These are phyloP conservation scores for Elsinoe necatrix DNA, from an alignment of 2,329 filamentous ascomycete species.

Conservation along the genomic window DNA sequence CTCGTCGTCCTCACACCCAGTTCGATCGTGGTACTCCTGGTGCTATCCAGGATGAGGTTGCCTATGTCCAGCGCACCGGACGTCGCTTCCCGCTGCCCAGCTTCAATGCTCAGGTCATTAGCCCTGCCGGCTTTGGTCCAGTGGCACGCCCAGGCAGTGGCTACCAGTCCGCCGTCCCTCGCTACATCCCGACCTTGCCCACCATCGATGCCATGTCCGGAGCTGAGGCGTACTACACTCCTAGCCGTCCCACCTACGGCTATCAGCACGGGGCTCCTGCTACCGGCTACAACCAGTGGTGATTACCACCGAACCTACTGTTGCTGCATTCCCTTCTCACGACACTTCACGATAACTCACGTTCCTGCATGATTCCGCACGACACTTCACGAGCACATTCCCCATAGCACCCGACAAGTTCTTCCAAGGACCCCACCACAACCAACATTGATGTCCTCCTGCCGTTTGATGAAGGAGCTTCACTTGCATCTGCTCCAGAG, in stretches of 20 bases:
- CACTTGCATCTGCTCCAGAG: conserved; percentile 14
- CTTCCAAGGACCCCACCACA: background rate
- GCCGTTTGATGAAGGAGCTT: conserved; percentile 15
- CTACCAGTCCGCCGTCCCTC: background rate
- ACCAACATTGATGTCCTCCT: conserved; percentile 14
- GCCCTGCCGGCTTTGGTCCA: background rate
- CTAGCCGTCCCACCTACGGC: background rate
- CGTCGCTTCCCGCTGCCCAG: background rate
- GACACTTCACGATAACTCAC: background rate
- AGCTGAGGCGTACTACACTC: conserved; percentile 8
- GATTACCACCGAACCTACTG: background rate
- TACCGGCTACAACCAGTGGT: background rate
- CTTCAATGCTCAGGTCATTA: background rate
- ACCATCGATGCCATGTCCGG: background rate
- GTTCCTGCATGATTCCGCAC: background rate
- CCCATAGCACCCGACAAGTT: background rate
- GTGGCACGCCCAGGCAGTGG: background rate
- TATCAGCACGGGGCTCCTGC: background rate
- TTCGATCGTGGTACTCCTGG: conserved; percentile 68
- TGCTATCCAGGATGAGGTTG: conserved; percentile 26
- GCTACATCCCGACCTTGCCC: background rate
- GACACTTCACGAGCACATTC: background rate
- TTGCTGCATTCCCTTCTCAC: background rate
- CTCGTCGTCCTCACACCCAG: conserved; percentile 66
- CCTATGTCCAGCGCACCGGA: conserved; percentile 5